phyloP scores from a whole-genome alignment of 2,329 filamentous ascomycete genomes.

The Colletotrichum sp. region DNA sequence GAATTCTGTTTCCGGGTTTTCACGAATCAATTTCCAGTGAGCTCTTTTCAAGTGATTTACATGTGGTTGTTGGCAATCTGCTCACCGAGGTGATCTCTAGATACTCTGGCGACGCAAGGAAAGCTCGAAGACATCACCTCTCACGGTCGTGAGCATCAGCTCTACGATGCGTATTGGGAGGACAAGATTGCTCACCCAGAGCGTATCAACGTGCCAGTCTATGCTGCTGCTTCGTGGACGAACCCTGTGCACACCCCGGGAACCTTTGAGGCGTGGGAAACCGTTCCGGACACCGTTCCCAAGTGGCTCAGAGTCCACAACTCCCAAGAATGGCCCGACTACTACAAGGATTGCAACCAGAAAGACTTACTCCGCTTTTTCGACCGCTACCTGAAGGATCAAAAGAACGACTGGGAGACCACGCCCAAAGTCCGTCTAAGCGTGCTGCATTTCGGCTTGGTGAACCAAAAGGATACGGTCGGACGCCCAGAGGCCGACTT shows the following conservation, averaged over 20 bases:
- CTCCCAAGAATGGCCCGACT: not conserved
- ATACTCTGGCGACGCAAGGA: not conserved
- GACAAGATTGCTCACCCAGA: not conserved
- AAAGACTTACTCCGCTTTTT: not conserved
- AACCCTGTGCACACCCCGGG: not conserved
- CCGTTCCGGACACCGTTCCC: not conserved
- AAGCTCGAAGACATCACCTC: not conserved
- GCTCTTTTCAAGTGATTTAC: not conserved
- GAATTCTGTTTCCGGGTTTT: not conserved
- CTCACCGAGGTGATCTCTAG: accelerated
- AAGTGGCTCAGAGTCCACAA: not conserved
- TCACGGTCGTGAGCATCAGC: not conserved
- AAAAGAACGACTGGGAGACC: not conserved
- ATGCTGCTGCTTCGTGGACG: not conserved
- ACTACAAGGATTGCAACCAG: not conserved
- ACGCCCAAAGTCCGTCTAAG: not conserved
- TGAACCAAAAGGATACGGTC: not conserved
- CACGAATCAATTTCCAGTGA: not conserved
- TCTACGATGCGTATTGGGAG: not conserved
- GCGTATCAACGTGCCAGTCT: not conserved
- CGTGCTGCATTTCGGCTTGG: not conserved
- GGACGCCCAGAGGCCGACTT: not conserved
- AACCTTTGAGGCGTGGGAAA: not conserved
- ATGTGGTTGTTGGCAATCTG: accelerated
- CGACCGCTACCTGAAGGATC: accelerated